Percentiles rank a stretch among this genome's conserved stretches.
phyloP scores from a whole-genome alignment of 106 monocot genomes.

The Platanthera guangdongensis region DNA sequence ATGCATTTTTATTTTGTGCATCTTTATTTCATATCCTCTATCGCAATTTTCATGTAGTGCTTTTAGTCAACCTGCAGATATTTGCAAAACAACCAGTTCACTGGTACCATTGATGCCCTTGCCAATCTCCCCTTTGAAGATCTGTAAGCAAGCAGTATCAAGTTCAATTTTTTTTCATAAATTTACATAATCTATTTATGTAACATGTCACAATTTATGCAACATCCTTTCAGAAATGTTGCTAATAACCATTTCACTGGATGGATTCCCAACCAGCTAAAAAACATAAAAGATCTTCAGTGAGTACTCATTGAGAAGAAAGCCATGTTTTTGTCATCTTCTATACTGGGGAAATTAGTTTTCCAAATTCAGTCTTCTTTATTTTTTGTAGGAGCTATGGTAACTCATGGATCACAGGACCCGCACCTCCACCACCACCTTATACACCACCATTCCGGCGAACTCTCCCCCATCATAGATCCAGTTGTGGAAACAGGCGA shows the following conservation, averaged over 20 bases:
- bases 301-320: conserved; percentile 24
- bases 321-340: background rate
- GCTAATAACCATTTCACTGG: conserved; percentile 83
- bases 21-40: background rate
- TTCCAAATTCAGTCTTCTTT: background rate
- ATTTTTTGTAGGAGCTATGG: conserved; percentile 47
- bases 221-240: conserved; percentile 48
- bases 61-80: conserved; percentile 34
- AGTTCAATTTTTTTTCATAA: background rate
- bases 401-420: conserved; percentile 63
- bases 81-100: conserved; percentile 81
- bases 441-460: conserved; percentile 33
- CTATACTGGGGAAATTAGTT: background rate
- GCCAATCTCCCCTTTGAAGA: conserved; percentile 55
- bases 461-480: conserved; percentile 38
- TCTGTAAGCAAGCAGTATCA: conserved; percentile 44
- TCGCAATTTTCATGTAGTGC: background rate
- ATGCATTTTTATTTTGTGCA: background rate
- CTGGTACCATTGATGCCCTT: conserved; percentile 64
- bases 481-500: conserved; percentile 15
- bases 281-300: conserved; percentile 66
- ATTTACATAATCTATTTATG: background rate
- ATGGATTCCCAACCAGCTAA: conserved; percentile 61
- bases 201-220: background rate
- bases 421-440: conserved; percentile 38